Evolutionary conservation across 129 eudicot genomes (phyloP).

Genomic region (Saposhnikovia divaricata): DNA sequence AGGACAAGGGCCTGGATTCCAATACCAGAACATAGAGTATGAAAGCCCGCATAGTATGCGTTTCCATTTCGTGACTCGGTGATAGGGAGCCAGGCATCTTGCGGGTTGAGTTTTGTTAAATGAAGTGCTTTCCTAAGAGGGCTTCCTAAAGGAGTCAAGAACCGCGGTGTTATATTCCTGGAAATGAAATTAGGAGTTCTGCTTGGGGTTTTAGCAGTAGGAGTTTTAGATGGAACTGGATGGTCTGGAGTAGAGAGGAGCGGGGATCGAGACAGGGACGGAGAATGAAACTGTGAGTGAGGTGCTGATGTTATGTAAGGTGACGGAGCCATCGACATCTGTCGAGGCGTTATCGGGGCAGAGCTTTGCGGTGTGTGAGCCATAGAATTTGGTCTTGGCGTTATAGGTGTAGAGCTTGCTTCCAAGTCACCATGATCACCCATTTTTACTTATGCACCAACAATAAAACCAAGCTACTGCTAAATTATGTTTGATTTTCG

Average conservation of each 20-base stretch:
- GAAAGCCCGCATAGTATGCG: conserved; percentile 17
- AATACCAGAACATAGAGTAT: conserved; percentile 22
- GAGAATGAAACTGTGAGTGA: conserved; percentile 9
- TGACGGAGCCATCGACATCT: background rate
- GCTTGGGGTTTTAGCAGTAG: background rate
- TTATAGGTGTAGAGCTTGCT: conserved; percentile 1
- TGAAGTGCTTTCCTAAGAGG: conserved; percentile 14
- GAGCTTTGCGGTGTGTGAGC: conserved; percentile 2
- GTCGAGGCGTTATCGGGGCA: conserved; percentile 14
- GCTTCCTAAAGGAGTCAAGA: conserved; percentile 15
- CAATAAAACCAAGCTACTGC: background rate
- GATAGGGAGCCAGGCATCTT: conserved; percentile 29
- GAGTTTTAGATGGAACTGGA: background rate
- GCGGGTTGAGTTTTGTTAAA: conserved; percentile 15
- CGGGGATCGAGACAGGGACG: conserved; percentile 13
- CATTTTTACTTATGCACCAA: background rate
- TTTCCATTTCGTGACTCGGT: conserved; percentile 28
- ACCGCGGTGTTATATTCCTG: conserved; percentile 5
- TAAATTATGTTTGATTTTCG: background rate
- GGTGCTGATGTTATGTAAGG: conserved; percentile 16
- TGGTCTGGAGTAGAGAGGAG: background rate
- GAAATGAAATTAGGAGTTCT: conserved; percentile 4
- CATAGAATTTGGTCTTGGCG: background rate
- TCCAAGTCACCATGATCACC: conserved; percentile 10
- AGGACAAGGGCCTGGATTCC: conserved; percentile 27